phyloP scores from a whole-genome alignment of 1,284 basidiomycete species.

The Stereum hirsutum region DNA sequence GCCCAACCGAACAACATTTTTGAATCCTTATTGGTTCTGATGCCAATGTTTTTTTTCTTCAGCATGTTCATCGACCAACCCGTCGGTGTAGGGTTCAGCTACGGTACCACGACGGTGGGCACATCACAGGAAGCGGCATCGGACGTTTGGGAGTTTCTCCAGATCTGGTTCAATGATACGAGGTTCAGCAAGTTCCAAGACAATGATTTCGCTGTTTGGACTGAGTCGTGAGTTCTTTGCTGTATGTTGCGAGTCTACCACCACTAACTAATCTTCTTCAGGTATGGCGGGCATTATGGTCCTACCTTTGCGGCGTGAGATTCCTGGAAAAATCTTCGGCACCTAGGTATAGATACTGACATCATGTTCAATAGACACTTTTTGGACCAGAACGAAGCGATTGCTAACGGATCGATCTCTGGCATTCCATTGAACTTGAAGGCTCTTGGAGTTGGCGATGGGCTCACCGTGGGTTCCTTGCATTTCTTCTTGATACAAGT shows the following conservation, averaged over 20 bases:
- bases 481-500: constrained; percentile 2
- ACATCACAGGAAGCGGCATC: constrained; percentile 45
- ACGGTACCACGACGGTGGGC: constrained; percentile 37
- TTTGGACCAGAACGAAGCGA: constrained; percentile 49
- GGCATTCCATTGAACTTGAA: constrained; percentile 51
- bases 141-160: constrained; percentile 56
- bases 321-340: constrained; percentile 46
- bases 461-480: constrained; percentile 38
- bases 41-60: too few species aligned
- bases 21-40: background rate
- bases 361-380: constrained; percentile 32
- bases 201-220: constrained; percentile 51
- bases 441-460: constrained; percentile 53
- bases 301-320: constrained; percentile 49
- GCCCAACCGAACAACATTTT: background rate
- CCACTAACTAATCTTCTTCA: constrained; percentile 11
- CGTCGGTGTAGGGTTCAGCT: constrained; percentile 52
- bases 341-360: constrained; percentile 11
- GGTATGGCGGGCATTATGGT: constrained; percentile 58
- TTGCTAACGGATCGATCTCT: constrained; percentile 35
- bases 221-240: constrained; percentile 38
- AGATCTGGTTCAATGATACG: constrained; percentile 53
- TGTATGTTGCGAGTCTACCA: background rate
- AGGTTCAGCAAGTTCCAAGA: constrained; percentile 44
- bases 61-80: constrained; percentile 53